A percentile compares a stretch with the other conserved stretches of the same genome.
Evolutionary conservation across 495 filamentous ascomycete species (phyloP).

Genomic region (Beverwykella pulmonaria): DNA sequence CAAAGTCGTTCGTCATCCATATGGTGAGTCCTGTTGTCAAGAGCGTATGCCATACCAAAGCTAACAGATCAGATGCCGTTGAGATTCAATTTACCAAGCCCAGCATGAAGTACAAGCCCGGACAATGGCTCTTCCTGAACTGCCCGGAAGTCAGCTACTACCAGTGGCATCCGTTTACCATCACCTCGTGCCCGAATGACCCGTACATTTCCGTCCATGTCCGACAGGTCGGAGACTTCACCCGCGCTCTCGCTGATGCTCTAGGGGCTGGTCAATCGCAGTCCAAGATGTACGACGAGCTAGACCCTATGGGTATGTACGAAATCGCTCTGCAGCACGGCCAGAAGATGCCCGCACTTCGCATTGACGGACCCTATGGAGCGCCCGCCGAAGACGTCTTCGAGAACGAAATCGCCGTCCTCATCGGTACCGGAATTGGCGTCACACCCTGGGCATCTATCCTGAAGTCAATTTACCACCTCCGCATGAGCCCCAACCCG

Average conservation of each 20-base stretch:
- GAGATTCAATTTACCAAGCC: conserved; percentile 97
- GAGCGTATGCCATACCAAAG: neutral
- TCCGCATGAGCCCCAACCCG: conserved; percentile 81
- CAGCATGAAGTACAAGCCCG: conserved; percentile 96
- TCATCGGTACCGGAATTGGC: conserved; percentile 96
- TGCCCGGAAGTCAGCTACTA: conserved; percentile 81
- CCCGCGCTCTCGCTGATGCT: conserved; percentile 82
- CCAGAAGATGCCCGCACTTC: conserved; percentile 81
- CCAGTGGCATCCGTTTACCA: conserved; percentile 99
- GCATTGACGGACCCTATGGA: conserved; percentile 95
- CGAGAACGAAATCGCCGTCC: conserved; percentile 95
- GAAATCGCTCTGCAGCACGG: conserved; percentile 95
- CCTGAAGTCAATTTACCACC: conserved; percentile 98
- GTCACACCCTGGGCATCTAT: conserved; percentile 98
- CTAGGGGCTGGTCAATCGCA: conserved; percentile 87
- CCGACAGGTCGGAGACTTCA: conserved; percentile 96
- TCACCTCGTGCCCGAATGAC: conserved; percentile 96
- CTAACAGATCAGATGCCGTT: conserved; percentile 73
- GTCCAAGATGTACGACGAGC: conserved; percentile 78
- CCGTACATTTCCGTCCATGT: conserved; percentile 92
- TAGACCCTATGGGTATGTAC: conserved; percentile 96
- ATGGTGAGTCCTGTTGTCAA: conserved; percentile 62
- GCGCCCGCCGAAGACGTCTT: conserved; percentile 97
- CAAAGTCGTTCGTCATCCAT: conserved; percentile 95
- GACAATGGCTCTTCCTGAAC: conserved; percentile 96